Base-by-base conservation (phyloP, 2,329 filamentous ascomycete species). In the Epichloe gansuensis region DNA sequence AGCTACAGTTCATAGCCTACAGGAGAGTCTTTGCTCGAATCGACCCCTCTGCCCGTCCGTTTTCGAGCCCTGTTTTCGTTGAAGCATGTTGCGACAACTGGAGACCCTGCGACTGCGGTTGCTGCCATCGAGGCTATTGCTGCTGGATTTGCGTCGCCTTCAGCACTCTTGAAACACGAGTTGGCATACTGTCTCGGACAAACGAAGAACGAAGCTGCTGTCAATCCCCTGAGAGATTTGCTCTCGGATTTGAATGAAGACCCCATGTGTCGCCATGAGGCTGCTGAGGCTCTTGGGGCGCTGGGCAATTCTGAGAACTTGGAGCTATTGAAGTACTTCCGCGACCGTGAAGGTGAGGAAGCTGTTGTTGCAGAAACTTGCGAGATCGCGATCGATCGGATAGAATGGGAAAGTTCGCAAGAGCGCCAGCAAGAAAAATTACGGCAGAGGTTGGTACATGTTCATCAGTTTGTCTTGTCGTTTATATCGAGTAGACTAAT, bases 51-150 rank as follows among this genome's bases (percentile, higher is more conserved):
- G 52, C 86, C 91, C 41, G 78, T 88, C 58, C 89, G 93, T 58
- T 98, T 97, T 72, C 89, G 93, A 62, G 91, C 93, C 44, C 86
- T 98, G 61, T 98, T 98, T 75, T 96, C 91, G 17, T 83, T 98
- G 55, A 98, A 98, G 74, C 88, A 97, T 68, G 75, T 97, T 55
- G 91, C 93, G 47, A 83, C 80, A 54, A 80, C 83, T 58, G 69
- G 73, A 7, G 81, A 83, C 43, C 80, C 85, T 17, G 82, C 85
- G 59, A 65, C 70, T 35, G 69, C 73, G 35, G 56, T 64, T 48
- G 74, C 74, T 9, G 80, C 82, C 48, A 80, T 86, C 60, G 77
- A 83, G 53, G 91, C 93, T 43, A 98, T 98, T 61, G 90, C 91
- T 2, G 89, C 90, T 7, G 91, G 77, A 2, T 93, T 98, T 61